Base-by-base conservation (phyloP, 768 basidiomycete species). In the Termitomyces sp. region DNA sequence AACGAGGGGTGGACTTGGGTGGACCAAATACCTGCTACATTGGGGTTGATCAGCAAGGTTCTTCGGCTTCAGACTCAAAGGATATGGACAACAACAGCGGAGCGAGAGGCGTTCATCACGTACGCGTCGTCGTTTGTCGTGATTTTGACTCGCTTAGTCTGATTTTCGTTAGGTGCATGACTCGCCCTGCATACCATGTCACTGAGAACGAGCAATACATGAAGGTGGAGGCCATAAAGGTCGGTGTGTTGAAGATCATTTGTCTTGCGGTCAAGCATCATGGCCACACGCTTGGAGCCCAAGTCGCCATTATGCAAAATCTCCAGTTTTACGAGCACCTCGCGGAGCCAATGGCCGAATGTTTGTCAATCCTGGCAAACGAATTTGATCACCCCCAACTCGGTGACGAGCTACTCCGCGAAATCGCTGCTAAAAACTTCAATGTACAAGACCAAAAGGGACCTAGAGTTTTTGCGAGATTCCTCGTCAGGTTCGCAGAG, bases 291-390 rank as follows among this genome's bases (percentile, higher is more conserved):
- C 82, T 90, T 60, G 85, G 87, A 22, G 91, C 92, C 0, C 94
- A 96, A 67, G 95, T 90, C 59, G 83, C 81, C 60, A 91, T 99
- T 71, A 90, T 96, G 72, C 94, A 97, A 67, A 85, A 83, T 48
- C 76, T 99, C 14, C 94, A 95, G 59, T 96, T 95, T 71, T 92
- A 87, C 63, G 97, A 99, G 63, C 96, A 98, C 67, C 82, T 97
- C 22, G 85, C 92, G 0, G 96, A 98, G 66, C 87, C 90, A 1
- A 90, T 98, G 86, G 96, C 97, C 0, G 96, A 98, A 63, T 86
- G 90, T 48, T 78, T 98, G 26, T 79, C 85, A 33, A 75, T 87
- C 50, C 81, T 97, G 16, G 82, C 88, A 8, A 87, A 86, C 56
- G 89, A 96, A 55, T 98, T 89, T 65, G 95, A 97, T 70, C 85